Evolutionary conservation across 202 grass and related monocot species (phyloP).

Genomic region (Tripidium arundinaceum): DNA sequence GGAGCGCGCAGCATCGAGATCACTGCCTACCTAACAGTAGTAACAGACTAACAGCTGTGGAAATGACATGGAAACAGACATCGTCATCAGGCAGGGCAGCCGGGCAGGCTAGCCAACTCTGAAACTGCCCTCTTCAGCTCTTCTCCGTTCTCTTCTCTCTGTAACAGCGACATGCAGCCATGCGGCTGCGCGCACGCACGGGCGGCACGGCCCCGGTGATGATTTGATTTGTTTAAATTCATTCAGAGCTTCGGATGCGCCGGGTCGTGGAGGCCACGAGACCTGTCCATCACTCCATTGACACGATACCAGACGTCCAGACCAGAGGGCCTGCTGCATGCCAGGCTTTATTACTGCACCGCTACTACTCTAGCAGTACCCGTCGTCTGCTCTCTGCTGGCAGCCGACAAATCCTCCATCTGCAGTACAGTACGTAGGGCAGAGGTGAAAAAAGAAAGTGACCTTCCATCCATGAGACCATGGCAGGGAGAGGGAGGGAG

Average conservation of each 20-base stretch:
- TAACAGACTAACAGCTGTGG: not conserved
- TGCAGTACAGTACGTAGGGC: too few relatives aligned
- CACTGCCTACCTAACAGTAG: slow-evolving; percentile 11
- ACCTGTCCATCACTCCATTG: not conserved
- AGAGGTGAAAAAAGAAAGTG: slow-evolving; percentile 20
- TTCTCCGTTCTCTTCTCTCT: not conserved
- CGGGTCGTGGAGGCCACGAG: slow-evolving; percentile 19
- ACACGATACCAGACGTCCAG: not conserved
- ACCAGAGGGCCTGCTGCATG: not conserved
- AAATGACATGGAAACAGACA: not conserved
- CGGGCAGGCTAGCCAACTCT: too few relatives aligned
- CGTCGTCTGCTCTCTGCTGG: not conserved
- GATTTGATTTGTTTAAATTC: too few relatives aligned
- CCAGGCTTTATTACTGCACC: not conserved
- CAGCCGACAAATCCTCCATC: slow-evolving; percentile 24
- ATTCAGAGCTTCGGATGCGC: not conserved
- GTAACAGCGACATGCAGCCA: not conserved
- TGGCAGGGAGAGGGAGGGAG: not conserved
- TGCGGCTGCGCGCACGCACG: too few relatives aligned
- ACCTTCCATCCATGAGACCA: not conserved
- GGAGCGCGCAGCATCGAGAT: not conserved
- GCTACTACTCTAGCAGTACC: too few relatives aligned
- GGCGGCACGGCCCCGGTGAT: too few relatives aligned
- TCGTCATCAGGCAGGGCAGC: too few relatives aligned
- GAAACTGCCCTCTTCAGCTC: too few relatives aligned